Evolutionary conservation across 2,329 filamentous ascomycete genomes (phyloP), one percentile per base, ranked within the genome.

Genomic region (Gnomoniopsis sp.): DNA sequence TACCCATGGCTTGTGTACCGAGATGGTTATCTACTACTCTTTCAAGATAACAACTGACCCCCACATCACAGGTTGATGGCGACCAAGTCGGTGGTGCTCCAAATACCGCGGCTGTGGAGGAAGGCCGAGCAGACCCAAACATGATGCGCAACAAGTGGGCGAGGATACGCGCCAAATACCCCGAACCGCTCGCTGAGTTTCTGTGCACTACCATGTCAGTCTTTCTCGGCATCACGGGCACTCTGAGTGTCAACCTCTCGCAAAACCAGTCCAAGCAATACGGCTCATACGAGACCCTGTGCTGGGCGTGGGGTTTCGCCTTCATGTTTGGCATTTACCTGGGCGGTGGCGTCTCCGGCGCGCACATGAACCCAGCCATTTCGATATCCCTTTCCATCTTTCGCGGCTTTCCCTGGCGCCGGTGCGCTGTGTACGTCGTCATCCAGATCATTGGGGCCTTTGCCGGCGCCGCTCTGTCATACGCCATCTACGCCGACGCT

Each of bases 401-500:
- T 55, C 70, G 73, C 4, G 71, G 72, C 0, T 75, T 75, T 17
- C 72, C 72, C 2, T 73, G 71, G 71, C 59, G 62, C 22, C 67
- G 68, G 14, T 74, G 73, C 17, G 52, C 57, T 22, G 41, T 67
- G 14, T 74, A 72, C 52, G 54, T 72, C 12, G 10, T 64, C 8
- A 66, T 65, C 3, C 71, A 73, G 61, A 67, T 73, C n/a, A 2
- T 68, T 6, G 70, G 66, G 6, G 64, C 67, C n/a, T 62, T 72
- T 8, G 64, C 62, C 2, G 71, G 69, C 1, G 70, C 64, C 0
- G 69, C 66, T 1, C 62, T 72, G 1, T 70, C 69, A 1, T 72
- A 67, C 55, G 69, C 65, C 26, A 63, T 70, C 41, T 72, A 68
- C 62, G 64, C 65, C 19, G 68, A 70, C 44, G 66, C 70, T 4